Base-by-base conservation (phyloP, 2,329 filamentous ascomycete species). In the Cytospora mali region DNA sequence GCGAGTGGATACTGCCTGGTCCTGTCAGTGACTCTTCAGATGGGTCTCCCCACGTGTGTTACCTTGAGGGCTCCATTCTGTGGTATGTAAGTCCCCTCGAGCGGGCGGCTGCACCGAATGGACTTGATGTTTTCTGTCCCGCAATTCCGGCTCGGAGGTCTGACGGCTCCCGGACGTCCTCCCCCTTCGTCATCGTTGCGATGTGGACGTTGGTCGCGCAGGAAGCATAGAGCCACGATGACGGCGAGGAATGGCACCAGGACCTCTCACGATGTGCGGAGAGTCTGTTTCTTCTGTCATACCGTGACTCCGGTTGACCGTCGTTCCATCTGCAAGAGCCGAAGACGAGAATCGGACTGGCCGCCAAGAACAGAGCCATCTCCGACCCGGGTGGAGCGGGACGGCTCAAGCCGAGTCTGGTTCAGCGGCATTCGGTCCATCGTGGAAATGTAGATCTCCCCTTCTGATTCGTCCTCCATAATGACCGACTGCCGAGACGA, bases 21-120 rank as follows among this genome's bases (percentile, higher is more conserved):
- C 16, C 39, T 42, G 39, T 42, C 29, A 6, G 16, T 31, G 23
- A 18, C 16, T 9, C 13, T 33, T 31, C 48, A 21, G 51, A 28
- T 54, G 52, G 39, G 28, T 48, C 48, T 57, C 25, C 42, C 60
- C 60, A 60, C 56, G 52, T 60, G 55, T 23, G 52, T 27, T 55
- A 39, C 58, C 50, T 33, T 49, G 48, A 6, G 39, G 14, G 39
- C 18, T 6, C 39, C n/a, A 18, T 39, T 16, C 35, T 39, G 35
- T 39, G 35, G 35, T 16, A 39, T 6, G 14, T 31, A 39, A 16
- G 14, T 31, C 13, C 6, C 29, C 7, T 31, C 10, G 33, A 35
- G 33, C 33, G 33, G 33, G 33, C 13, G 33, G 33, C 33, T 35
- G 46, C 46, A 25, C n/a, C n/a, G 9, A 25, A 23, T 21, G n/a